Base-by-base conservation (phyloP, 331 rosid species). In the Pyrus hybrid region DNA sequence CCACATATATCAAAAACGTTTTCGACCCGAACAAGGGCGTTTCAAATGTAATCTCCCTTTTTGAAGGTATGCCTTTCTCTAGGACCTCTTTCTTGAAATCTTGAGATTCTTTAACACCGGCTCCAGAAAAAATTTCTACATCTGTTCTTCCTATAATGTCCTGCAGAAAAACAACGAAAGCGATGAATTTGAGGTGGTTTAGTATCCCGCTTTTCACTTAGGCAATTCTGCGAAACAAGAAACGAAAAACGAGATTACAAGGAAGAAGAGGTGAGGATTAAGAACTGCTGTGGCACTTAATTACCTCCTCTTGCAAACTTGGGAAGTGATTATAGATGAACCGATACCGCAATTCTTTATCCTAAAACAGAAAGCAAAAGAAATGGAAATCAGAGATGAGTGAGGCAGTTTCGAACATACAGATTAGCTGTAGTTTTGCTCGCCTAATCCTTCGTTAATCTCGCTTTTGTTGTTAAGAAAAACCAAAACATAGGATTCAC, bases 291-390 rank as follows among this genome's bases (percentile, higher is more conserved):
- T 74, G 80, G 80, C 71, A 75, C 49, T 72, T 80, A 51, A 70
- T 87, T 91, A 95, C 99, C 92, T 95, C 96, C 88, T 91, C 99
- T 71, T 90, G 88, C 87, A 95, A 83, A 77, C 93, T 92, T 67
- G 99, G 98, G 82, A 89, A 95, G 80, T 95, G 99, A 82, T 95
- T 95, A 82, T 95, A 95, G 88, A 95, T 95, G 74, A 95, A 95
- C 58, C 99, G 97, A 76, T 95, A 95, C 2, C 98, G 87, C 93
- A 95, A 63, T 83, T 95, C 99, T 33, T 82, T 91, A 79, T 95
- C 99, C 99, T 94, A 91, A 29, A 75, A 77, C 69, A 47, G 41
- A 77, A 58, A 14, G 29, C 62, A 63, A 28, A 7, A 63, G 20
- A 63, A 25, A 25, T 23, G 18, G 32, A 28, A 28, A 63, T 22